Percentiles rank a stretch among this genome's conserved stretches.
Evolutionary conservation across 2,329 filamentous ascomycete genomes (phyloP).

Genomic region (Epichloe festucae): DNA sequence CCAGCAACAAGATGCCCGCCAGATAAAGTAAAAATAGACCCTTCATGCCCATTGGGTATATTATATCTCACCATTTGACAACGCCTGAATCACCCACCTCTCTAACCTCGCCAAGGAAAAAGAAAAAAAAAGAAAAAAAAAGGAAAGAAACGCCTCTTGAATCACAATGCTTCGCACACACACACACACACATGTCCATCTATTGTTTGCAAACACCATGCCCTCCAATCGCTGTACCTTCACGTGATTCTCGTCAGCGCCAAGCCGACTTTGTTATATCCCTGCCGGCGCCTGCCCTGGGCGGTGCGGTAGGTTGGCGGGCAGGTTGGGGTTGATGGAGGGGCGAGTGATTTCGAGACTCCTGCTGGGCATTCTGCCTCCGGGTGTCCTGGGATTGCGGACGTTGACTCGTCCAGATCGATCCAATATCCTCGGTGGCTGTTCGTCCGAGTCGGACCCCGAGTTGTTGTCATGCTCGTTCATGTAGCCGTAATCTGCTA

Average conservation of each 20-base stretch:
- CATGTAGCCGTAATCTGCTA: constrained; percentile 54
- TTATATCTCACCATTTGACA: background rate
- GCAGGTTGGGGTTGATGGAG: constrained; percentile 8
- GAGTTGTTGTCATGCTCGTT: constrained; percentile 25
- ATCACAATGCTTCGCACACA: background rate
- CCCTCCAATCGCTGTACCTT: too few relatives aligned
- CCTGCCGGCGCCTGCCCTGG: background rate
- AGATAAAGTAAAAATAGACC: background rate
- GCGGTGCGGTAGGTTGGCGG: background rate
- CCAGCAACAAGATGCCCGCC: background rate
- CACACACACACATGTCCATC: too few relatives aligned
- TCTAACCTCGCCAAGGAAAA: background rate
- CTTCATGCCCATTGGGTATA: background rate
- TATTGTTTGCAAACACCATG: too few relatives aligned
- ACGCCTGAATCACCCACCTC: background rate
- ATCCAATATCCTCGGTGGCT: constrained; percentile 32
- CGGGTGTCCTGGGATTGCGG: constrained; percentile 41
- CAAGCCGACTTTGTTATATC: background rate
- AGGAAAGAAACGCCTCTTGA: background rate
- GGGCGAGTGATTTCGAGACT: constrained; percentile 41
- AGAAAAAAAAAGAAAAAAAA: background rate
- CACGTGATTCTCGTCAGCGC: background rate
- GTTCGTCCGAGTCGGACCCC: constrained; percentile 30
- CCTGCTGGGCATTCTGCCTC: constrained; percentile 39
- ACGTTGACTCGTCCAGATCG: constrained; percentile 44